These are phyloP conservation scores for Sarcodon sp. DNA, from an alignment of 768 basidiomycete genomes.

Conservation along the genomic window DNA sequence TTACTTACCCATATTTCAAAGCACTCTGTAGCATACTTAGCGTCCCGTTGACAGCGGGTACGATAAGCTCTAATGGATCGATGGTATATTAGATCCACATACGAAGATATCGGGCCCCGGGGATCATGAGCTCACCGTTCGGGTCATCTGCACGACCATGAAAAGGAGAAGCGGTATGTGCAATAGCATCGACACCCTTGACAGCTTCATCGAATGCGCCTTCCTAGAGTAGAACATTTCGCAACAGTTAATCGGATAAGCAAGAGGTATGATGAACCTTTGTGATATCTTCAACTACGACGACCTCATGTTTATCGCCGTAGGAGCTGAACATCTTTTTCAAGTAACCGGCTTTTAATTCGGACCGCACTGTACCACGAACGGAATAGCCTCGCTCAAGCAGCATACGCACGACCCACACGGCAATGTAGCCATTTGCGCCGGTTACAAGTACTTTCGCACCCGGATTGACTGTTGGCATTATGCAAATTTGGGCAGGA, in stretches of 20 bases:
- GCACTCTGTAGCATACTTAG: constrained; percentile 20
- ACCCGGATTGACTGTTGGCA: constrained; percentile 14
- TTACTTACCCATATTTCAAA: constrained; percentile 11
- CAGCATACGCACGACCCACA: constrained; percentile 18
- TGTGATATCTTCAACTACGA: constrained; percentile 33
- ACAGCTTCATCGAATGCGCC: constrained; percentile 13
- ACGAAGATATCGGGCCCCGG: not conserved
- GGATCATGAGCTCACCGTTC: not conserved
- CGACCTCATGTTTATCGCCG: constrained; percentile 24
- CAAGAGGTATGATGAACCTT: constrained; percentile 13
- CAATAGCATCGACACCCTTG: constrained; percentile 11
- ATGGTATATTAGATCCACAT: not conserved
- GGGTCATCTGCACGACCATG: constrained; percentile 8
- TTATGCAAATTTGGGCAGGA: not conserved
- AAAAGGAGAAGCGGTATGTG: constrained; percentile 11
- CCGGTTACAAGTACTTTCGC: constrained; percentile 14
- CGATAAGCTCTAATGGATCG: constrained; percentile 15
- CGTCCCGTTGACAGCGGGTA: constrained; percentile 32
- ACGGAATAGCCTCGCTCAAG: constrained; percentile 25
- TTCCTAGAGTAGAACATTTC: not conserved
- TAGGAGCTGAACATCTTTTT: constrained; percentile 20
- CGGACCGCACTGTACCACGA: constrained; percentile 31
- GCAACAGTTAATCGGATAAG: not conserved
- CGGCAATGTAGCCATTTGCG: constrained; percentile 15
- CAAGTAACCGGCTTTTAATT: constrained; percentile 29